Base-by-base conservation (phyloP, 139 green algal species). In the Yamagishiella unicocca region DNA sequence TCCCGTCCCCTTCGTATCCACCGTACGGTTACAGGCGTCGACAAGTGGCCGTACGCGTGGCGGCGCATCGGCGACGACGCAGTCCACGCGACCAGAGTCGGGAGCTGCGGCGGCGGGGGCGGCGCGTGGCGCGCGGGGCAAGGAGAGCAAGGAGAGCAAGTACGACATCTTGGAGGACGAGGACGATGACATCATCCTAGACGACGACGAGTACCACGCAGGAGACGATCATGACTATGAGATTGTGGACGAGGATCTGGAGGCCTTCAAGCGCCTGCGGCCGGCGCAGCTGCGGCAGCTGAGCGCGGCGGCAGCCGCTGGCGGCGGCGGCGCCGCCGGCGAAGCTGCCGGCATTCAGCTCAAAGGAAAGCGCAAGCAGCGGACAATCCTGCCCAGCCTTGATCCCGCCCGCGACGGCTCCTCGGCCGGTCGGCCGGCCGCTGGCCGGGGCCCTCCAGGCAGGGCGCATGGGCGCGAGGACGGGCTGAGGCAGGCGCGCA, bases 171-270 rank as follows among this genome's bases (percentile, higher is more conserved):
- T 90, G 35, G 67, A 58, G 1, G 85, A 90, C 37, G 67, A 82
- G 61, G 85, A 86, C 8, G 85, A 90, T 9, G 66, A 90, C 22
- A 70, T 77, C 24, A 46, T 83, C 27, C 14, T 82, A 6, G 84
- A 83, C 33, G 79, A 86, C 42, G 87, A 87, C 1, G 89, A 92
- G 14, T 61, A 87, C 1, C 87, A 75, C 46, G 84, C 86, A 19
- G 87, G 75, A 22, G 78, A 85, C 53, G 61, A 45, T 27, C 71
- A 83, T 19, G 78, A 84, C 33, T 88, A 62, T 0, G 88, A 89
- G 37, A 81, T 90, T 14, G 4, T 88, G 17, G 37, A 85, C 14
- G 90, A 89, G 76, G 82, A 89, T 29, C 74, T 87, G 50, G 80
- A 83, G 83, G 88, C 78, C 10, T 62, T 85, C n/a, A 85, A 85